Evolutionary conservation across 2,329 filamentous ascomycete genomes (phyloP), one percentile per base, ranked within the genome.

Genomic region (Alternaria brassicicola): DNA sequence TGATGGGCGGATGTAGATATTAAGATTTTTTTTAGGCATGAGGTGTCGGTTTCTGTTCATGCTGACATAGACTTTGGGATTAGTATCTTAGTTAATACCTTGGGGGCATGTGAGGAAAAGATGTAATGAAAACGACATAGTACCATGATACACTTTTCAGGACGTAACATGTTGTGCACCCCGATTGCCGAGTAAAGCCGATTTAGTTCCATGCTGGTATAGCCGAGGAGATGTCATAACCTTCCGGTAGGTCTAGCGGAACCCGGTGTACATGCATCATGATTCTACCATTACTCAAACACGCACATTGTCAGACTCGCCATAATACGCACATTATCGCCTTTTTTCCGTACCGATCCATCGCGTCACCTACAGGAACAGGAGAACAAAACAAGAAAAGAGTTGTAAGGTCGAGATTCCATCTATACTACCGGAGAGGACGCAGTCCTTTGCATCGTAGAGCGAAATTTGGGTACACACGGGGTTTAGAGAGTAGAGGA

Each of bases 1-100:
- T 50, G 64, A 67, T 47, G 19, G 43, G 43, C n/a, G 19, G 28
- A 47, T 59, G 63, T 63, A 64, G 50, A 59, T 62, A 57, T 31
- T 28, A 15, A 17, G 23, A 26, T 17, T 54, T 42, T 54, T 42
- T 35, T 12, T 3, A 28, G 19, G 19, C 15, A 47, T 47, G 43
- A 35, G 28, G 30, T 47, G 23, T 23, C 25, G 43, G 25, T 28
- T 47, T 35, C 43, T n/a, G 43, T 47, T 47, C 43, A 47, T 47
- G 19, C 30, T 21, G 21, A 47, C 19, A 47, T 47, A 47, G 43
- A 47, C 30, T 47, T 47, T 47, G 43, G 43, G 30, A 47, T 35
- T 47, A 47, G 43, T 47, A 33, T 23, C 5, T 33, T 47, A 35
- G 30, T 47, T 47, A 35, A 47, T 47, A 47, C 43, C 21, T 35